Base-by-base conservation (phyloP, 106 monocot species). In the Ottelia alismoides region DNA sequence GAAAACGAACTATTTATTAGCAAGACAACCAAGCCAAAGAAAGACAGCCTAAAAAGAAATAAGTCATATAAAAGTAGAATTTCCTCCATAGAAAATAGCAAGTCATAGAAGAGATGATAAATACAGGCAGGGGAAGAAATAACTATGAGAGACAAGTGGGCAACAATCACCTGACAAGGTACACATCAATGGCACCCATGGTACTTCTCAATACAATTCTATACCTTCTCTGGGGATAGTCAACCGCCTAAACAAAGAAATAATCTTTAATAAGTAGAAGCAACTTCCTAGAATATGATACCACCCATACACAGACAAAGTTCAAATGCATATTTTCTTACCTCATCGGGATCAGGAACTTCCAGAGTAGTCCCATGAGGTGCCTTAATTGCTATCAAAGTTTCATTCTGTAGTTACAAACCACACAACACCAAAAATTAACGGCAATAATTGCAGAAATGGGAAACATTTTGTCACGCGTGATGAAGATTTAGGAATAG, bases 291-390 rank as follows among this genome's bases (percentile, higher is more conserved):
- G 10, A 43, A 43, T 43, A 43, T 43, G 40, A 43, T 7, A n/a
- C n/a, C n/a, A n/a, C n/a, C n/a, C n/a, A n/a, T n/a, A n/a, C n/a
- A 43, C 6, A 43, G 40, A 43, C 40, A 7, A 16, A 43, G 6
- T 6, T 43, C 16, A 43, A 43, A 6, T 43, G 6, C 16, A 7
- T 43, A 6, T 43, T 16, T 12, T 45, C 31, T 14, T 67, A 88
- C 93, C 84, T 84, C 93, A 27, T 94, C 88, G 31, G 93, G 93
- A 78, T 88, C 81, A 47, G 93, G 93, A 32, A 94, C 93, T 73
- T 94, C 93, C 29, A 94, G 53, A 21, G 93, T 80, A 53, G 93
- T 88, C 24, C 93, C 93, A 63, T 78, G 88, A 31, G 93, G 93
- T 22, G 88, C 93, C 84, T 94, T 88, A 30, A 94, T 84, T 73